Conservation (phyloP, 306 rosid species). For the Phaseolus lunatus region DNA sequence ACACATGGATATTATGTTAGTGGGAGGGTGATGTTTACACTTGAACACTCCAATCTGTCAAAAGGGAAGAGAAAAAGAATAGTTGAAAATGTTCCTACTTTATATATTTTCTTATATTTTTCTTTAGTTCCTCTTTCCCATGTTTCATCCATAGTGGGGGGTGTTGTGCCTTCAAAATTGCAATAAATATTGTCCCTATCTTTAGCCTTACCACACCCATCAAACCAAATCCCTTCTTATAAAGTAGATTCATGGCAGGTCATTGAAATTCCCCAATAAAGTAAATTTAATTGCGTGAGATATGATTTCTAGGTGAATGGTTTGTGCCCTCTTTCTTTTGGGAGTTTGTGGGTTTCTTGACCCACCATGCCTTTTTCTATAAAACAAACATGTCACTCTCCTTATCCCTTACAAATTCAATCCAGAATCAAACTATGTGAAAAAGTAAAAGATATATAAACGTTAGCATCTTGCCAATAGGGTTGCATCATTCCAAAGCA, state of each 20-base stretch:
- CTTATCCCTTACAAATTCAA: constrained; percentile 51
- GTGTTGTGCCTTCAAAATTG: constrained; percentile 49
- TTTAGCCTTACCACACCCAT: constrained; percentile 64
- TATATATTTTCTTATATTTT: constrained; percentile 7
- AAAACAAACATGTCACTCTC: constrained; percentile 42
- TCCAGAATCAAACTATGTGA: constrained; percentile 46
- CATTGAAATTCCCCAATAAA: constrained; percentile 65
- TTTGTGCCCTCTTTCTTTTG: constrained; percentile 50
- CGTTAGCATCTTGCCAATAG: constrained; percentile 13
- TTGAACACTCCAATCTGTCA: constrained; percentile 52
- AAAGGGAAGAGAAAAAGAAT: constrained; percentile 40
- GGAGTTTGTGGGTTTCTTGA: constrained; percentile 62
- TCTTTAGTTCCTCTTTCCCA: constrained; percentile 38
- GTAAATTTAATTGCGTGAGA: constrained; percentile 45
- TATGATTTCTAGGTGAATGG: constrained; percentile 63
- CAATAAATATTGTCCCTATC: constrained; percentile 59
- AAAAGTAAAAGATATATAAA: constrained; percentile 24
- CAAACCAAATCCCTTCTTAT: constrained; percentile 55
- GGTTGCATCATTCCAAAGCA: constrained; percentile 43
- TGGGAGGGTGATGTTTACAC: constrained; percentile 65
- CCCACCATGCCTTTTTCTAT: constrained; percentile 54
- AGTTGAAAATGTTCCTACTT: constrained; percentile 31
- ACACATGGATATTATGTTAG: constrained; percentile 58
- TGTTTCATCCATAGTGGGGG: constrained; percentile 57
- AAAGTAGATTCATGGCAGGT: constrained; percentile 65